Conservation (phyloP, 1,284 basidiomycete genomes). For the Ceratobasidium sp. region DNA sequence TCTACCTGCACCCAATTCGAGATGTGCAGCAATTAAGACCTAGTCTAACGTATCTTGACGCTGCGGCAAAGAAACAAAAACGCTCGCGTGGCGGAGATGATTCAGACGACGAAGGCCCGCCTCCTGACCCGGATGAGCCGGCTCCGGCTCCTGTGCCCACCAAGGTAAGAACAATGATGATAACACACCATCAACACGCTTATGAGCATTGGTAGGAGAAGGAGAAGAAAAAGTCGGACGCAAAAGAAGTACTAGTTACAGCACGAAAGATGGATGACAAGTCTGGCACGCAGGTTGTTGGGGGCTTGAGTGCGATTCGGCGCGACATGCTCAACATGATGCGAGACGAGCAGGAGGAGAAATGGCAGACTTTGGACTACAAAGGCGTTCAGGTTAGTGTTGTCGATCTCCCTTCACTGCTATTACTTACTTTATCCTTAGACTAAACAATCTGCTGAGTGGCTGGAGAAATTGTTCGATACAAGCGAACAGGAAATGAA, state of each 20-base stretch:
- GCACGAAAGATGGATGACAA: slow-evolving; percentile 75
- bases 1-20: slow-evolving; percentile 79
- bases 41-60: slow-evolving; percentile 79
- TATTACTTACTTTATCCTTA: neutral
- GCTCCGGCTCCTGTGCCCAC: slow-evolving; percentile 59
- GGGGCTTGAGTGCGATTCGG: slow-evolving; percentile 63
- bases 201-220: slow-evolving; percentile 56
- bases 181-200: neutral
- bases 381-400: slow-evolving; percentile 26
- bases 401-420: neutral
- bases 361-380: slow-evolving; percentile 68
- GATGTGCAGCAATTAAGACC: slow-evolving; percentile 82
- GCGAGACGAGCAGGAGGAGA: slow-evolving; percentile 76
- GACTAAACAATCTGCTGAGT: slow-evolving; percentile 28
- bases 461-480: slow-evolving; percentile 22
- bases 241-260: slow-evolving; percentile 78
- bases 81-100: slow-evolving; percentile 52
- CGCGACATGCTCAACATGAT: slow-evolving; percentile 75
- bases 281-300: slow-evolving; percentile 56
- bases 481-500: slow-evolving; percentile 25
- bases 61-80: slow-evolving; percentile 67
- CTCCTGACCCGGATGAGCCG: slow-evolving; percentile 78
- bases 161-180: slow-evolving; percentile 57
- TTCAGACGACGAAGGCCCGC: slow-evolving; percentile 71
- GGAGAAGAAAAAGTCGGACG: slow-evolving; percentile 62